Evolutionary conservation across 176 grass and related monocot species (phyloP), one percentile per base, ranked within the genome.

Genomic region (Oryza coarctata): DNA sequence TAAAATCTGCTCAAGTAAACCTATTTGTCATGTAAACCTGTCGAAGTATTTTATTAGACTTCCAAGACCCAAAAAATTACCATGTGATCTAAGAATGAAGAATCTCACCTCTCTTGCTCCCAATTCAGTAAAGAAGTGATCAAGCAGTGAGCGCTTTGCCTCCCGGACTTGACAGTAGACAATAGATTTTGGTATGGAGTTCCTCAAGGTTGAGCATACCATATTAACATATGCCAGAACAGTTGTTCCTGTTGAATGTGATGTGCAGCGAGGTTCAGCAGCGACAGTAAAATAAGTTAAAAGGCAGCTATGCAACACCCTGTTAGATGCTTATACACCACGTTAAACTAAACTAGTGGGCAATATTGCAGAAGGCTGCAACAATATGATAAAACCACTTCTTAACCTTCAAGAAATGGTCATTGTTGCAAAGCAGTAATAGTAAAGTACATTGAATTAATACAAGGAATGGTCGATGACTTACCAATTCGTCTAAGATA

Each of bases 141-240:
- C 96, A 1, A 99, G 96, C 77, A 99, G 84, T 61, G 96, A 99
- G 55, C 96, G 92, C 50, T 99, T 99, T 3, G 93, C 96, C 58
- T 98, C 96, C 15, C 96, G 90, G 7, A 98, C 93, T 98, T 98
- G 96, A 50, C 96, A 91, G n/a, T 98, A 95, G 3, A 99, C 96
- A 33, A 99, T 87, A 39, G 96, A 99, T 81, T 99, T 99, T 0
- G 96, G 96, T 30, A 99, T 99, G 64, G 91, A 99, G 70, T 99
- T 99, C 60, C 93, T 90, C 92, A 95, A 91, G 30, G 81, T 93
- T 41, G 87, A 75, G 71, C 89, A 92, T 39, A 99, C 89, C 93
- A 93, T 96, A 83, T 94, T 96, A 26, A 99, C 91, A 86, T 99
- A 99, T 30, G 97, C 70, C 26, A 99, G 80, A 63, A 99, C 96